Evolutionary conservation across 768 basidiomycete genomes (phyloP).

Genomic region (Mycena indigotica): DNA sequence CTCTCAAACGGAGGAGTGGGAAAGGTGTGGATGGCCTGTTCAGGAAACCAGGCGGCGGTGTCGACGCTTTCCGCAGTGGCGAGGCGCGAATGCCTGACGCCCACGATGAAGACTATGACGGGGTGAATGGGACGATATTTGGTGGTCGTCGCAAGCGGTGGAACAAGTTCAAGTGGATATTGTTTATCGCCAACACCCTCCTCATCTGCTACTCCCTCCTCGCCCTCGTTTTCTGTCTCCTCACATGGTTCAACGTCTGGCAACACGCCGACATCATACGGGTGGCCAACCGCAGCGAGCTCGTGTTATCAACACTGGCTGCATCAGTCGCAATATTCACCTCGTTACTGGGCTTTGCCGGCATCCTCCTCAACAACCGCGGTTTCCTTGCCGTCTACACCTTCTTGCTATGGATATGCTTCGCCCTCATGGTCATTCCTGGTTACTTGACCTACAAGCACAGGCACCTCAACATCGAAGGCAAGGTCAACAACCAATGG

Average conservation of each 20-base stretch:
- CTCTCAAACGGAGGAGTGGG: conserved; percentile 38
- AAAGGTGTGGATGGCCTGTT: conserved; percentile 36
- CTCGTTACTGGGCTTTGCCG: conserved; percentile 74
- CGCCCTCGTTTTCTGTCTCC: conserved; percentile 63
- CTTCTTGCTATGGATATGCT: conserved; percentile 75
- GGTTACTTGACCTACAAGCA: conserved; percentile 81
- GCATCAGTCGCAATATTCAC: conserved; percentile 62
- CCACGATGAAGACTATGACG: conserved; percentile 60
- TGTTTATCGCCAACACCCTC: conserved; percentile 66
- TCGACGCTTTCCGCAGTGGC: conserved; percentile 61
- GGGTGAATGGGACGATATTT: conserved; percentile 40
- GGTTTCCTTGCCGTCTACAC: conserved; percentile 78
- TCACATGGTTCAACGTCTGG: conserved; percentile 81
- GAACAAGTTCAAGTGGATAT: conserved; percentile 84
- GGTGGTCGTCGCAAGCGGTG: conserved; percentile 50
- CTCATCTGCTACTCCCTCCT: conserved; percentile 63
- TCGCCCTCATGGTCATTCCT: conserved; percentile 69
- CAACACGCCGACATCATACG: conserved; percentile 69
- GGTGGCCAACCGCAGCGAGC: conserved; percentile 66
- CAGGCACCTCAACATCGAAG: conserved; percentile 76
- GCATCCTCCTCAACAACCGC: conserved; percentile 82
- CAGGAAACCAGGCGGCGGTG: conserved; percentile 69
- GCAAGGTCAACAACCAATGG: conserved; percentile 81
- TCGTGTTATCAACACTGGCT: conserved; percentile 71
- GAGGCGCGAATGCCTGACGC: conserved; percentile 54